Evolutionary conservation across 495 filamentous ascomycete species (phyloP).

Genomic region (Neurospora tetraspora): DNA sequence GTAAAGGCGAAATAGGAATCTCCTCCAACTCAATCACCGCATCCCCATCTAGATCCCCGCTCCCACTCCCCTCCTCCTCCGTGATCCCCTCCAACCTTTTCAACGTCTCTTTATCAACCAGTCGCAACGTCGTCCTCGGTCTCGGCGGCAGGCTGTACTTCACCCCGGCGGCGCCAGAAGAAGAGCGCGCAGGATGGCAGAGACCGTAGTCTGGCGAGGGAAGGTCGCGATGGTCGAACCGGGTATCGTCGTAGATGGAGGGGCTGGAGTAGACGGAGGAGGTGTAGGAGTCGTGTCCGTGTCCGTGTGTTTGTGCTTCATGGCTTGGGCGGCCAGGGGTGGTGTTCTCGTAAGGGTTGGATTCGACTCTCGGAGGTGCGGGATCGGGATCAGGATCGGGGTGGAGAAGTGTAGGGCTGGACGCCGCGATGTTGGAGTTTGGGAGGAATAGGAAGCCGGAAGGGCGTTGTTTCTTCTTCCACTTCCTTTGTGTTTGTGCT

Average conservation of each 20-base stretch:
- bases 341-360: background rate
- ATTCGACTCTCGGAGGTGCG: background rate
- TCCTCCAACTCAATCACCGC: background rate
- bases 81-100: background rate
- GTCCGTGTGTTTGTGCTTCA: background rate
- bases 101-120: background rate
- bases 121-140: background rate
- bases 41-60: too few relatives aligned
- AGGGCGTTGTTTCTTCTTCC: background rate
- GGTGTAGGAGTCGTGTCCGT: background rate
- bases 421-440: background rate
- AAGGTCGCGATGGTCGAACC: background rate
- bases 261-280: background rate
- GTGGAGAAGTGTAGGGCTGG: background rate
- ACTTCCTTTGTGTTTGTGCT: background rate
- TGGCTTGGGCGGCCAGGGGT: background rate
- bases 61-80: background rate
- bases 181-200: background rate
- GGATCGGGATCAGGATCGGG: background rate
- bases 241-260: background rate
- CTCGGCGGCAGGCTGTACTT: background rate
- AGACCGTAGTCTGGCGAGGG: background rate
- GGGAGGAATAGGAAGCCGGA: background rate
- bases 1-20: background rate
- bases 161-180: background rate